Evolutionary conservation across 1,284 basidiomycete species (phyloP), one percentile per base, ranked within the genome.

Genomic region (Naganishia liquefaciens): DNA sequence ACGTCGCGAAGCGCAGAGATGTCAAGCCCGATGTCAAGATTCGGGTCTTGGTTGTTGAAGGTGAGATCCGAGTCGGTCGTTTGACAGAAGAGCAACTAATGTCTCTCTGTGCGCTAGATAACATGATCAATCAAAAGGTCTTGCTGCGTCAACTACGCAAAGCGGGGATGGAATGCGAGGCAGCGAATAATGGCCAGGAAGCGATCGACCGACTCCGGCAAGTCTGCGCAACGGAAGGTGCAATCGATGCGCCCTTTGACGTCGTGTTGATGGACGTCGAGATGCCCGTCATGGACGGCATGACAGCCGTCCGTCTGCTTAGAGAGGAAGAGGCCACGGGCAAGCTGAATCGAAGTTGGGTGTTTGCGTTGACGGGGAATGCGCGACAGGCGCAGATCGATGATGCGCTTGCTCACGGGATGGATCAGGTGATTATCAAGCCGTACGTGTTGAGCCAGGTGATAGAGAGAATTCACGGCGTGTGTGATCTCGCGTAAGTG

Each of bases 261-360:
- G 74, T 73, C 51, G 70, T 79, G 10, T 68, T 80, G n/a, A 77
- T 79, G 75, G 79, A 80, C 60, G 66, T 77, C 5, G 77, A 78
- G 54, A 78, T 78, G 77, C 77, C 78, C 3, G 74, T 79, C 21
- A 79, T 79, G 78, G 78, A 77, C 63, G 78, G 77, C 5, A 67
- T 79, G 23, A 76, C 76, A 0, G 74, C 77, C 6, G 66, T 77
- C 28, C 54, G 68, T 21, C 68, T 73, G 57, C 72, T 79, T 13
- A 67, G 78, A 49, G 71, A 70, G 27, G 71, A 75, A 57, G 78
- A 79, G 67, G 62, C 57, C 3, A 63, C 62, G 0, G 77, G 75
- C 1, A 58, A 65, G 5, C 52, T 75, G 52, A 50, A 55, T 0
- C 61, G 69, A 17, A 72, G 69, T 21, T 50, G 72, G 25, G 73